Base-by-base conservation (phyloP, 805 yeast genomes). In the Monosporozyma unispora region DNA sequence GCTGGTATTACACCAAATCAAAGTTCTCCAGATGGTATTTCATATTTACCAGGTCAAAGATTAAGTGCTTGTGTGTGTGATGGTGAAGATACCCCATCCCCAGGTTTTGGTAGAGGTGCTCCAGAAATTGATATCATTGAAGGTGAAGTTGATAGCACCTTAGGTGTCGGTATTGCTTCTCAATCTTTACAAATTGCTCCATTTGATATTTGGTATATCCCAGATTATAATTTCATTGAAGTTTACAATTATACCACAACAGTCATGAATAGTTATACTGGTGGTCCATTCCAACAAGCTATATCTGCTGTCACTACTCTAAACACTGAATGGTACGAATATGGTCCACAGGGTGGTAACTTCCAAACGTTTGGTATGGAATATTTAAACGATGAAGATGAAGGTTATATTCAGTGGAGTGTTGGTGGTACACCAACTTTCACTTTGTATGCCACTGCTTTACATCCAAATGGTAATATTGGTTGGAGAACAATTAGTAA, bases 1-100 rank as follows among this genome's bases (percentile, higher is more conserved):
- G 89, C 90, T 2, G 98, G 98, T 56, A 89, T 89, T 55, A 89
- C 97, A 2, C 86, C 96, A 14, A 90, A 90, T 66, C 97, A 90
- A 70, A 84, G 95, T 6, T 80, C 95, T 0, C 75, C 84, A 1
- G 97, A 90, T 66, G 98, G 98, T 51, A 79, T 89, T 39, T 84
- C 90, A 1, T 87, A 79, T 61, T 71, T 90, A 48, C 88, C 91
- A 0, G 97, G 97, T 28, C 96, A 90, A 68, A 77, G 77, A 56
- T 72, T 90, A 54, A 80, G 74, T 63, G 66, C 75, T 12, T 90
- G 98, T 70, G 82, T 91, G 0, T 90, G 97, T 70, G 70, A 74
- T 23, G 88, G 83, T 27, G 87, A 80, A 57, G 88, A 83, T 47
- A 97, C 90, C 65, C 98, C 98, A 44, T 89, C 83, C 63, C 77